phyloP scores from a whole-genome alignment of 2,329 filamentous ascomycete species.

The Penicillium sp. region DNA sequence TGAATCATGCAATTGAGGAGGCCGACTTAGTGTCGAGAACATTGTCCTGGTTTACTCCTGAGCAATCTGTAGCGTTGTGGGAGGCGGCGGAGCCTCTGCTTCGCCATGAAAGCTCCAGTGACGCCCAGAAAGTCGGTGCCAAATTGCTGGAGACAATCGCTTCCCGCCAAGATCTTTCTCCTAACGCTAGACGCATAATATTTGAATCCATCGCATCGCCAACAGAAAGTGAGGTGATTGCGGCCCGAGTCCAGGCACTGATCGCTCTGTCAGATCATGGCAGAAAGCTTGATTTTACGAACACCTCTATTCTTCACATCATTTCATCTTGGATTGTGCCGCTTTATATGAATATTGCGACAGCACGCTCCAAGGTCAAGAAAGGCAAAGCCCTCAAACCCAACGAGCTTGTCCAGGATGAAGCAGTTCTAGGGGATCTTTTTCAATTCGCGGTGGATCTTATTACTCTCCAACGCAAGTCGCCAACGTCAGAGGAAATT shows the following conservation, averaged over 20 bases:
- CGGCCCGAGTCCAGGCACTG: slow-evolving; percentile 44
- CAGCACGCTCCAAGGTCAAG: slow-evolving; percentile 43
- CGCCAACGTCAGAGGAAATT: slow-evolving; percentile 41
- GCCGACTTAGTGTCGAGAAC: slow-evolving; percentile 41
- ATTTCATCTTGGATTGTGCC: slow-evolving; percentile 46
- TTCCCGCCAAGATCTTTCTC: slow-evolving; percentile 45
- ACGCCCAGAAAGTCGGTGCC: slow-evolving; percentile 43
- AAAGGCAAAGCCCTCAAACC: slow-evolving; percentile 40
- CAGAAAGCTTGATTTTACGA: slow-evolving; percentile 47
- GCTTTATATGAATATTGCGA: slow-evolving; percentile 43
- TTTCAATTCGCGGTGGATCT: slow-evolving; percentile 49
- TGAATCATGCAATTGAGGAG: slow-evolving; percentile 44
- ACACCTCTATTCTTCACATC: slow-evolving; percentile 44
- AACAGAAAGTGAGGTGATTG: slow-evolving; percentile 43
- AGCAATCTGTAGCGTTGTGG: slow-evolving; percentile 47
- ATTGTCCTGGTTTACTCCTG: slow-evolving; percentile 42
- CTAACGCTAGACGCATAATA: slow-evolving; percentile 37
- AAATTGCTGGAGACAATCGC: slow-evolving; percentile 43
- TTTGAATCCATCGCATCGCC: slow-evolving; percentile 43
- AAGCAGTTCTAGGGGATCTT: slow-evolving; percentile 43
- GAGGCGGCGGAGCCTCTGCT: slow-evolving; percentile 45
- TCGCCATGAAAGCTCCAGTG: slow-evolving; percentile 39
- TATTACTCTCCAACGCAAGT: slow-evolving; percentile 47
- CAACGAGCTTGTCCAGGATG: slow-evolving; percentile 39
- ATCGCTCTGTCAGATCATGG: slow-evolving; percentile 49